Base-by-base conservation (phyloP, 352 stramenopile species). In the Phytophthora capsici region DNA sequence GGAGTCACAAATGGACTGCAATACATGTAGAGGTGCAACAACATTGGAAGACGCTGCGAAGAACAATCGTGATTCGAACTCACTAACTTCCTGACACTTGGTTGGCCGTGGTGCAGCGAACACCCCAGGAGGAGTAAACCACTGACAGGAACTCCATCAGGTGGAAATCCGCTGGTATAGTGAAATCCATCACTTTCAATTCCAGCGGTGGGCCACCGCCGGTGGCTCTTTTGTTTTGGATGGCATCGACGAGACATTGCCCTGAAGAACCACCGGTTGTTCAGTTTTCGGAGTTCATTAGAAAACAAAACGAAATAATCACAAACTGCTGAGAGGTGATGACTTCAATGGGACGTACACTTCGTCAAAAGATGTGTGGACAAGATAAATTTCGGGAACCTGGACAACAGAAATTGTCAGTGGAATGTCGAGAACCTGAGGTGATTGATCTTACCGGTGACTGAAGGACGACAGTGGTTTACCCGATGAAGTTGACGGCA, bases 51-150 rank as follows among this genome's bases (percentile, higher is more conserved):
- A 61, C 1, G 71, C 20, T 4, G 62, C 52, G 40, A 66, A 75
- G n/a, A 71, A 68, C 1, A 75, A 32, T 13, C 67, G 30, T 12
- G 34, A 12, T 23, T 71, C 67, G 34, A 71, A 71, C 19, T 75
- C 67, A n/a, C 41, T 37, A 10, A 61, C 34, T 4, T 61, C 34
- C 40, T 65, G 52, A 20, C n/a, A 23, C 30, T 43, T 32, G 28
- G 6, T 12, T 32, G 28, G 28, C 7, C 28, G 7, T 32, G 28
- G 28, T 12, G 28, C 6, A 12, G 28, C 6, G 28, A 32, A 32
- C 7, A 12, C 28, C 23, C 26, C 25, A 22, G 30, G 6, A 54
- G 53, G 46, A 1, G 12, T 36, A 13, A 64, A 4, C 37, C 46
- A 28, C 25, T 28, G 25, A 4, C 1, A 13, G 53, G 19, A 8